Conservation (phyloP, 73 alveolate genomes). For the Effrenium voratum region DNA sequence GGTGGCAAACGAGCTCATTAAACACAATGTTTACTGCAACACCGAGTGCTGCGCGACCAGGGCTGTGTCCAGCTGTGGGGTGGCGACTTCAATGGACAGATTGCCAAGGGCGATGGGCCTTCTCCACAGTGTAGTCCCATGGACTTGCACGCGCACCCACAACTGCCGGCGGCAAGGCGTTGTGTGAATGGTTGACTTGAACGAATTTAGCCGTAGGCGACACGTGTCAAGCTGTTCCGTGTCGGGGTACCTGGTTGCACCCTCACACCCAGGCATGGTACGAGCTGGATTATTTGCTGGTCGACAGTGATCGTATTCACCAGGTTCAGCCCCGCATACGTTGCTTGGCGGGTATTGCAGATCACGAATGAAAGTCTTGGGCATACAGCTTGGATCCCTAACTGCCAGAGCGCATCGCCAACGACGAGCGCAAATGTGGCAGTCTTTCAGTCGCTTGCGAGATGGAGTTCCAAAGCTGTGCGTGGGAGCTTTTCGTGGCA, state of each 20-base stretch:
- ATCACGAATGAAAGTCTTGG: neutral
- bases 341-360: neutral
- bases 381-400: neutral
- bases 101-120: neutral
- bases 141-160: neutral
- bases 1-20: slow-evolving; percentile 15
- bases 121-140: neutral
- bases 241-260: neutral
- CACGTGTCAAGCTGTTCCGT: neutral
- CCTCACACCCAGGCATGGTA: neutral
- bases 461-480: neutral
- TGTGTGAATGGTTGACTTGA: neutral
- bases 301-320: neutral
- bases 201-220: neutral
- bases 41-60: neutral
- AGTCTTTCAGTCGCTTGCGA: neutral
- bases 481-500: neutral
- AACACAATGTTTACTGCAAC: neutral
- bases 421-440: neutral
- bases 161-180: neutral
- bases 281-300: neutral
- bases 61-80: neutral
- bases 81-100: slow-evolving; percentile 24
- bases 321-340: neutral
- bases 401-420: neutral